Evolutionary conservation across 495 filamentous ascomycete species (phyloP).

Genomic region (Annulohypoxylon nitens): DNA sequence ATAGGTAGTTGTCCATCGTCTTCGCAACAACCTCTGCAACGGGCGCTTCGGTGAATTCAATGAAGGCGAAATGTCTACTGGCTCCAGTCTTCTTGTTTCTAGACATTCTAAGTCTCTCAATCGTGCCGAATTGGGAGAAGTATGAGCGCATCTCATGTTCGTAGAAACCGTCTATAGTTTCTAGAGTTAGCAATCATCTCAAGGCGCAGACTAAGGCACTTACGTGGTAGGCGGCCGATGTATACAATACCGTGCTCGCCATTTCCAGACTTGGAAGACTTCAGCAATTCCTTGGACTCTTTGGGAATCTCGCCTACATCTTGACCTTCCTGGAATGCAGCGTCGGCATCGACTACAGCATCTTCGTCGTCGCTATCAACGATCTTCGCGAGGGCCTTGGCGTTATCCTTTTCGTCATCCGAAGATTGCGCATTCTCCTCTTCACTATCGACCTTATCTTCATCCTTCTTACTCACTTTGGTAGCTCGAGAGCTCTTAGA

Average conservation of each 20-base stretch:
- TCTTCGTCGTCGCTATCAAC: slow-evolving; percentile 84
- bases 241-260: slow-evolving; percentile 84
- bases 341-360: slow-evolving; percentile 66
- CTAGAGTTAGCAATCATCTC: slow-evolving; percentile 44
- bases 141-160: slow-evolving; percentile 94
- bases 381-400: slow-evolving; percentile 73
- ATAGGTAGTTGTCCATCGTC: slow-evolving; percentile 97
- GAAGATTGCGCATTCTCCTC: slow-evolving; percentile 46
- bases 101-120: slow-evolving; percentile 82
- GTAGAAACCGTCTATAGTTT: slow-evolving; percentile 79
- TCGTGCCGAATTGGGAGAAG: slow-evolving; percentile 94
- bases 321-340: slow-evolving; percentile 61
- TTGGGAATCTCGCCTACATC: slow-evolving; percentile 73
- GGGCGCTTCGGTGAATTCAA: slow-evolving; percentile 82
- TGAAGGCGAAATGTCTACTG: slow-evolving; percentile 91
- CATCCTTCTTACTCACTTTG: slow-evolving; percentile 43
- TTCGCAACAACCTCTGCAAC: slow-evolving; percentile 90
- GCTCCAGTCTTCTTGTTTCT: slow-evolving; percentile 90
- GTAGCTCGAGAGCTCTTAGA: slow-evolving; percentile 44
- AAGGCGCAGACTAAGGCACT: slow-evolving; percentile 3
- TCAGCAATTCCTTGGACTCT: slow-evolving; percentile 70
- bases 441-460: slow-evolving; percentile 48
- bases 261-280: slow-evolving; percentile 59
- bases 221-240: slow-evolving; percentile 84
- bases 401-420: slow-evolving; percentile 58